These are phyloP conservation scores for Globisporangium heterothallicum DNA, from an alignment of 352 stramenopile genomes.

Conservation along the genomic window DNA sequence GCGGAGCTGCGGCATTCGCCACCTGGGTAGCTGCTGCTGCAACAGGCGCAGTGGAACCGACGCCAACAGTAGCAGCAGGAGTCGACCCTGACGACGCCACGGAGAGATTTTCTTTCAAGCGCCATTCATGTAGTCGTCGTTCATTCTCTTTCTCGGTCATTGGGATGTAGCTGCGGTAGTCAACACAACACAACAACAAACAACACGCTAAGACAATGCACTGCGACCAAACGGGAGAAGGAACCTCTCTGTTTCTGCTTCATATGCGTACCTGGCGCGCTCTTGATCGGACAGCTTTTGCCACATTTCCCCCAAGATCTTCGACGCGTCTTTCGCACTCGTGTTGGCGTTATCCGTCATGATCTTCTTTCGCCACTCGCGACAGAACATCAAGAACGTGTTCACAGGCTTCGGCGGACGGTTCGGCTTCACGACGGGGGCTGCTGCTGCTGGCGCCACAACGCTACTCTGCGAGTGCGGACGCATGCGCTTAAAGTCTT, in stretches of 20 bases:
- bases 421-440: slow-evolving; percentile 40
- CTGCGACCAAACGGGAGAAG: too few relatives aligned
- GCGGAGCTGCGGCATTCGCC: neutral
- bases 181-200: slow-evolving; percentile 5
- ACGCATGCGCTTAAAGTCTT: slow-evolving; percentile 80
- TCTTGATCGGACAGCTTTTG: slow-evolving; percentile 77
- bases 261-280: slow-evolving; percentile 42
- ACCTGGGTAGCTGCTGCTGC: neutral
- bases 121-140: slow-evolving; percentile 71
- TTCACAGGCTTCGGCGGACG: slow-evolving; percentile 79
- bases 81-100: slow-evolving; percentile 6
- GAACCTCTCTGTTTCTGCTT: too few relatives aligned
- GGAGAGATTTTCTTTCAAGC: slow-evolving; percentile 64
- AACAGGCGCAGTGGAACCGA: neutral
- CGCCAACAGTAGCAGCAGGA: neutral
- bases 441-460: slow-evolving; percentile 19
- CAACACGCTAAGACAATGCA: neutral
- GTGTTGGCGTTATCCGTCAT: slow-evolving; percentile 67
- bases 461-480: slow-evolving; percentile 50
- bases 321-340: slow-evolving; percentile 76
- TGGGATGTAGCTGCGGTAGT: slow-evolving; percentile 44
- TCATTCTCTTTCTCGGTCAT: slow-evolving; percentile 77
- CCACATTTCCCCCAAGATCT: slow-evolving; percentile 82
- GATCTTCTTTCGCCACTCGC: slow-evolving; percentile 77
- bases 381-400: slow-evolving; percentile 83